phyloP scores from a whole-genome alignment of 306 rosid species.

The Cajanus cajan region DNA sequence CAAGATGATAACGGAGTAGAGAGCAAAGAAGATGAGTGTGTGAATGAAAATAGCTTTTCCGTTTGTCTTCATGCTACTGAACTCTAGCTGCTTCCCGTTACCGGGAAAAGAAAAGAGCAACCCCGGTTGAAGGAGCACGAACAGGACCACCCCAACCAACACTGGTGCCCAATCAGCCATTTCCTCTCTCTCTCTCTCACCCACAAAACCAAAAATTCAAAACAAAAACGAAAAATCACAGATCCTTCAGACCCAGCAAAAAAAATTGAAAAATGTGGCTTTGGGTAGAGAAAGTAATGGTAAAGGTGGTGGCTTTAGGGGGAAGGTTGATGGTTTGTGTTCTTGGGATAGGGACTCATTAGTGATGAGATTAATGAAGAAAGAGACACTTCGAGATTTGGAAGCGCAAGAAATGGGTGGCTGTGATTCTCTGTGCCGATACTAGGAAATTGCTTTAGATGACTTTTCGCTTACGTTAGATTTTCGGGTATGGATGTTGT shows the following conservation, averaged over 20 bases:
- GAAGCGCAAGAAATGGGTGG: not conserved
- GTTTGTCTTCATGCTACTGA: constrained; percentile 86
- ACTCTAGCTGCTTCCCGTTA: constrained; percentile 62
- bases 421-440: not conserved
- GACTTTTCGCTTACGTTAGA: not conserved
- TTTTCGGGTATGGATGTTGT: not conserved
- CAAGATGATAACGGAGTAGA: constrained; percentile 68
- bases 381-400: constrained; percentile 17
- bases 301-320: constrained; percentile 15
- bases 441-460: not conserved
- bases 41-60: constrained; percentile 86
- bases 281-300: too few species aligned
- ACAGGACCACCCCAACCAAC: constrained; percentile 83
- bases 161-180: constrained; percentile 99
- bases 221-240: too few species aligned
- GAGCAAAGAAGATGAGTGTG: constrained; percentile 78
- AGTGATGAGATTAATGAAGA: not conserved
- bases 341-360: not conserved
- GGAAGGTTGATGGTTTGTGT: not conserved
- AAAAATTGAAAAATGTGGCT: too few species aligned
- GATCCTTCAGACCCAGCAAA: too few species aligned
- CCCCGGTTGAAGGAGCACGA: constrained; percentile 90
- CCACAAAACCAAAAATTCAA: not conserved
- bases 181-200: not conserved
- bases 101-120: constrained; percentile 81